Evolutionary conservation across 78 protist species (phyloP).

Genomic region (Bigelowiella natans): DNA sequence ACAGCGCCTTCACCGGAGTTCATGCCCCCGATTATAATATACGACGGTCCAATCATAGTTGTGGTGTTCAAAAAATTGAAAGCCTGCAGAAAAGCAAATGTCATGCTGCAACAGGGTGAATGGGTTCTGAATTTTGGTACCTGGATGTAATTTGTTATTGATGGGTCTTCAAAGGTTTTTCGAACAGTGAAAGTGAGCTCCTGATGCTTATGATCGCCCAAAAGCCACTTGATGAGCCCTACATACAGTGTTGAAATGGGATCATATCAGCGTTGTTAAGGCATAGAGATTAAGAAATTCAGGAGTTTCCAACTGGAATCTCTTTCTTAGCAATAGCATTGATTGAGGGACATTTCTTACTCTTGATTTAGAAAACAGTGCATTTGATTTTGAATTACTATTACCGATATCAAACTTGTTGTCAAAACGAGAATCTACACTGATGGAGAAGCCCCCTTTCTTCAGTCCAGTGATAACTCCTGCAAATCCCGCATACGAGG

Average conservation of each 20-base stretch:
- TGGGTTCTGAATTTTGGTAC: no score
- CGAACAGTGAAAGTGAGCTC: neutral
- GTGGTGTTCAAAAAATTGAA: neutral
- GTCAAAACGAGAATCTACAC: neutral
- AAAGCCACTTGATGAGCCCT: neutral
- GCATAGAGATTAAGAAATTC: no score
- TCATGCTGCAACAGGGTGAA: no score
- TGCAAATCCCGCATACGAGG: neutral
- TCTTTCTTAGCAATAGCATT: neutral
- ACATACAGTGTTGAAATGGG: no score
- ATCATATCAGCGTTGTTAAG: no score
- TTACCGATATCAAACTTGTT: neutral
- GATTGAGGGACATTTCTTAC: neutral
- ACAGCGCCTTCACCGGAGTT: constrained; percentile 1
- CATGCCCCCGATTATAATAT: neutral
- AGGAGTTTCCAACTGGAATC: no score
- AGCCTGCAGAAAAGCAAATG: no score
- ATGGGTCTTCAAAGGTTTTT: neutral
- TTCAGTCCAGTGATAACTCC: neutral
- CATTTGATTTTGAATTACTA: neutral
- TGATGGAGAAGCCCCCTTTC: neutral
- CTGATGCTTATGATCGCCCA: neutral
- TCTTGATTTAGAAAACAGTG: neutral
- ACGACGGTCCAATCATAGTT: neutral
- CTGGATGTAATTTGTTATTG: neutral